These are phyloP conservation scores for Vitis cinerea DNA, from an alignment of 164 flowering plant genomes.

Conservation along the genomic window DNA sequence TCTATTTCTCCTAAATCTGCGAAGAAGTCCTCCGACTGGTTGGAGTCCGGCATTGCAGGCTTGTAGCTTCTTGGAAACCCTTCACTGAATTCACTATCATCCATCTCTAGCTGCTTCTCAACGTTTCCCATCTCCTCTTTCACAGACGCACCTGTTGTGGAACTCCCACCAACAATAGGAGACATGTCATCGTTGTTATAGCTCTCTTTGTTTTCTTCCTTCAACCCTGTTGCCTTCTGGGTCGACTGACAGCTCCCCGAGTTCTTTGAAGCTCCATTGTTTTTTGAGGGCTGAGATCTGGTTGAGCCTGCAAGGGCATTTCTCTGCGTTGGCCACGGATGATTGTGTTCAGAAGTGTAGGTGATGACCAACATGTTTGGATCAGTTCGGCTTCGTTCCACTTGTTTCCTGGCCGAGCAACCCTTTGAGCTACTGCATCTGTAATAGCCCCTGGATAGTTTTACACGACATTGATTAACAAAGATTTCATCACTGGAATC, in stretches of 20 bases:
- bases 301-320: constrained; percentile 91
- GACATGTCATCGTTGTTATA: constrained; percentile 11
- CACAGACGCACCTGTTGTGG: constrained; percentile 18
- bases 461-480: background rate
- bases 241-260: constrained; percentile 23
- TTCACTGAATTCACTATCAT: constrained; percentile 26
- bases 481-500: too few species aligned
- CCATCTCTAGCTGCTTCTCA: constrained; percentile 26
- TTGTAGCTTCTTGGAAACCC: constrained; percentile 34
- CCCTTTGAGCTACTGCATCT: constrained; percentile 96
- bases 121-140: constrained; percentile 49
- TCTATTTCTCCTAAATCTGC: constrained; percentile 69
- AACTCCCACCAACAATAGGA: constrained; percentile 1
- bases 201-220: constrained; percentile 43
- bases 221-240: constrained; percentile 20
- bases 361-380: constrained; percentile 92
- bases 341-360: constrained; percentile 94
- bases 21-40: constrained; percentile 52
- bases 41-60: constrained; percentile 35
- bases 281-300: constrained; percentile 56
- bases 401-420: constrained; percentile 91
- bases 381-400: constrained; percentile 83
- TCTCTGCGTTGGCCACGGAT: constrained; percentile 96
- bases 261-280: constrained; percentile 27
- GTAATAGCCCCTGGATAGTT: constrained; percentile 69